phyloP scores from a whole-genome alignment of 495 filamentous ascomycete genomes.

The Penicillium psychrofluorescens region DNA sequence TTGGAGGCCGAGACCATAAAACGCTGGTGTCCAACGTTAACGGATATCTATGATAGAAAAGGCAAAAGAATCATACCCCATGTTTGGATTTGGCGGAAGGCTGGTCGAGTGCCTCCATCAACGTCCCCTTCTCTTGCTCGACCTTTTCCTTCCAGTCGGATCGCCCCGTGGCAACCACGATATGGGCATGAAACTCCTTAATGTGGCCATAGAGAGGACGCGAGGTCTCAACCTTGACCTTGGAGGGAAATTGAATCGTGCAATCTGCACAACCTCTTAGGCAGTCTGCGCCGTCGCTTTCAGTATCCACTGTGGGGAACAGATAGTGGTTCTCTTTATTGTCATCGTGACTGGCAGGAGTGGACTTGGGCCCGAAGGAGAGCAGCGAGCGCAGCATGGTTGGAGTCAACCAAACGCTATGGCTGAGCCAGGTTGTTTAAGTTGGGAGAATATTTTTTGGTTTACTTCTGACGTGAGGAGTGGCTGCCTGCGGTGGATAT shows the following conservation, averaged over 20 bases:
- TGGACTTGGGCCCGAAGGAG: constrained; percentile 17
- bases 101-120: constrained; percentile 80
- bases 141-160: constrained; percentile 87
- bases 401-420: neutral
- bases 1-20: constrained; percentile 93
- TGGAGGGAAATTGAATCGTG: constrained; percentile 63
- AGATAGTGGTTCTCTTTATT: constrained; percentile 16
- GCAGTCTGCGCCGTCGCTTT: constrained; percentile 77
- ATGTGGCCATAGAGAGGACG: constrained; percentile 76
- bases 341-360: neutral
- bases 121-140: constrained; percentile 74
- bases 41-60: neutral
- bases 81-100: constrained; percentile 52
- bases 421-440: too few relatives aligned
- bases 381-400: constrained; percentile 33
- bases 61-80: constrained; percentile 50
- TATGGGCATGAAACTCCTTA: constrained; percentile 77
- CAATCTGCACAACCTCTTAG: constrained; percentile 78
- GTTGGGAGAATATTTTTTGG: too few relatives aligned
- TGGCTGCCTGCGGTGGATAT: too few relatives aligned
- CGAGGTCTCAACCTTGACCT: constrained; percentile 63
- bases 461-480: too few relatives aligned
- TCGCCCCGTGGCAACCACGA: constrained; percentile 87
- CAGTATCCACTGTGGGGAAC: constrained; percentile 53
- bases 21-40: constrained; percentile 39